Conservation (phyloP, 371 early-diverging fungal species). For the Mucor ambiguus region DNA sequence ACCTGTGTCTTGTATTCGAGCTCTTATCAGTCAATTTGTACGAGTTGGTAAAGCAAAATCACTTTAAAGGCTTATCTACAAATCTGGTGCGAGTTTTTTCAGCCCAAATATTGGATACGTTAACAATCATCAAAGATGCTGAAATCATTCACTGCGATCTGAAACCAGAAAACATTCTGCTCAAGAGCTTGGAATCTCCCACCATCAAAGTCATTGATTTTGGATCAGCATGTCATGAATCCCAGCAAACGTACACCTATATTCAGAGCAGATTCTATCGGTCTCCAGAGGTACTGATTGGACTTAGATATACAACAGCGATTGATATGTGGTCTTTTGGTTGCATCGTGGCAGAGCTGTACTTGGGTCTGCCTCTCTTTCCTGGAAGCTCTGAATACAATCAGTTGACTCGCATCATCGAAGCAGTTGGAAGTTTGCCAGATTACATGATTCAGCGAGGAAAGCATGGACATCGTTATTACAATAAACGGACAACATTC, state of each 20-base stretch:
- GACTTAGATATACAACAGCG: constrained; percentile 82
- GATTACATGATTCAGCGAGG: constrained; percentile 85
- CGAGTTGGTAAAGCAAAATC: constrained; percentile 96
- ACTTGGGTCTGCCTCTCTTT: constrained; percentile 91
- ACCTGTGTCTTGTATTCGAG: constrained; percentile 97
- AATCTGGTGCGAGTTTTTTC: constrained; percentile 89
- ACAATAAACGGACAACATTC: constrained; percentile 50
- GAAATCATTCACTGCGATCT: constrained; percentile 96
- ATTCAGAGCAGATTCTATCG: constrained; percentile 98
- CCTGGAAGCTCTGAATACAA: constrained; percentile 97
- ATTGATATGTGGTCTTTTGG: constrained; percentile 99
- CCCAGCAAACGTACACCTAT: constrained; percentile 93
- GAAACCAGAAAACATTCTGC: constrained; percentile 95
- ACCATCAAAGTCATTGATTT: constrained; percentile 98
- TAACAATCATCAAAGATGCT: constrained; percentile 81
- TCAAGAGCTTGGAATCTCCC: constrained; percentile 84
- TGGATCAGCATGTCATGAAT: constrained; percentile 95
- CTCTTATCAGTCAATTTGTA: constrained; percentile 95
- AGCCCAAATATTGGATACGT: constrained; percentile 84
- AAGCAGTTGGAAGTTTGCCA: constrained; percentile 65
- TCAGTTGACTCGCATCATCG: constrained; percentile 90
- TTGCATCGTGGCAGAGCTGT: constrained; percentile 96
- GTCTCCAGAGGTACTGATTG: constrained; percentile 96
- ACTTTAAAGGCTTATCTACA: constrained; percentile 91
- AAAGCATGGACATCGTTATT: constrained; percentile 76